Base-by-base conservation (phyloP, 1,139 yeast species). In the Arxiozyma telluris region DNA sequence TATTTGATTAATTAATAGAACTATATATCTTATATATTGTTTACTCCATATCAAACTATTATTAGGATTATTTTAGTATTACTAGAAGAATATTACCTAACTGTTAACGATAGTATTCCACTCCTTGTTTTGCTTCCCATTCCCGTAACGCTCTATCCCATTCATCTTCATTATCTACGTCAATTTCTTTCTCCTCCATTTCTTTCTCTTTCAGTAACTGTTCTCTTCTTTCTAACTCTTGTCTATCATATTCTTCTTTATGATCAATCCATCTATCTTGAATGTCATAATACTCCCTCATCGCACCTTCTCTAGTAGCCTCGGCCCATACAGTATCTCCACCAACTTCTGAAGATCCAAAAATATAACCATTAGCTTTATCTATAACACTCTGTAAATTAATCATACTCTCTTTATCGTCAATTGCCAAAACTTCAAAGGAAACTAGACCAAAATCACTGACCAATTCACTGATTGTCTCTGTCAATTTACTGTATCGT, bases 241-340 rank as follows among this genome's bases (percentile, higher is more conserved):
- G 91, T 52, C 77, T 76, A 60, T 93, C 98, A 67, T 87, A 90
- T 52, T 73, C 74, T 44, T 81, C 86, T 66, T 91, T 93, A 60
- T 83, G 77, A 55, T 89, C 97, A 15, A 94, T 80, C 99, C 99
- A 94, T 58, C 99, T 76, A 61, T 94, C 98, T 61, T 94, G 98
- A 7, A 90, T 80, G 66, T 91, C 96, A 7, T 84, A 75, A 47
- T 68, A 67, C 23, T 62, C 66, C 50, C 67, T 61, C 3, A 78
- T 80, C 0, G 77, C 75, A 1, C 90, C 87, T 61, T 87, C 93
- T 58, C 98, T 77, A 0, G 93, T 80, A 0, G 97, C 96, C 62
- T 91, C 96, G 18, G 91, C 87, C 98, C 98, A 94, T 3, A 93
- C 83, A 0, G 94, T 80, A 67, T 94, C 99, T 20, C 98, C 98